phyloP scores from a whole-genome alignment of 495 filamentous ascomycete genomes.

The Penicillium longicatenatum region DNA sequence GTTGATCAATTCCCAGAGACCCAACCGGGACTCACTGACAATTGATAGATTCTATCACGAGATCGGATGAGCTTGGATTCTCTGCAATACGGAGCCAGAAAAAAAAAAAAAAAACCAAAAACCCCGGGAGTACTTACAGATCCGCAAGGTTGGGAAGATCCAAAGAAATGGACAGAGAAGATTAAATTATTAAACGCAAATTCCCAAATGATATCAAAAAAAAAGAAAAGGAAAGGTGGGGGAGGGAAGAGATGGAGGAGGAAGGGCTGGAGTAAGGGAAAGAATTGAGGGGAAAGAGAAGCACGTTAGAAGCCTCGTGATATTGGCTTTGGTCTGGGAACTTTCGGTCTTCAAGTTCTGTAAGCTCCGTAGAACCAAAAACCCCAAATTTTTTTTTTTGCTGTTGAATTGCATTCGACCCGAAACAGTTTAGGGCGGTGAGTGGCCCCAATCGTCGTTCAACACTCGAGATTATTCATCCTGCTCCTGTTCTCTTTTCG shows the following conservation, averaged over 20 bases:
- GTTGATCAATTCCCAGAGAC: slow-evolving; percentile 13
- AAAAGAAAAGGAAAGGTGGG: slow-evolving; percentile 27
- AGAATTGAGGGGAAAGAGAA: slow-evolving; percentile 24
- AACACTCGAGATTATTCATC: slow-evolving; percentile 2
- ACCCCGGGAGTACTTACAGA: slow-evolving; percentile 4
- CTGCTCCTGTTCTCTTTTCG: neutral
- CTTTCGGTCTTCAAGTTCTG: no score
- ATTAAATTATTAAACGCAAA: slow-evolving; percentile 7
- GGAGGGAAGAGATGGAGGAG: slow-evolving; percentile 25
- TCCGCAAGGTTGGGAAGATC: neutral
- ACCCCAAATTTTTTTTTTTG: slow-evolving; percentile 1
- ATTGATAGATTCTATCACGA: slow-evolving; percentile 8
- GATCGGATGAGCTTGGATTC: neutral
- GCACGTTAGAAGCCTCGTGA: neutral
- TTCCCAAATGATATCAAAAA: slow-evolving; percentile 14
- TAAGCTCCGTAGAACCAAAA: no score
- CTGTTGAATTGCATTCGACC: slow-evolving; percentile 29
- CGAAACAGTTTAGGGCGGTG: slow-evolving; percentile 25
- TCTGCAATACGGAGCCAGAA: neutral
- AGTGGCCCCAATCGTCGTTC: slow-evolving; percentile 27
- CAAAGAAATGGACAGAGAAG: slow-evolving; percentile 2
- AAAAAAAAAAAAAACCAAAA: neutral
- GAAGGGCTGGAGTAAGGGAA: slow-evolving; percentile 21
- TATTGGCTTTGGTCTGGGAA: no score
- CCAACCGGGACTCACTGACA: slow-evolving; percentile 11